phyloP scores from a whole-genome alignment of 305 asterid genomes.

The Fraxinus albicans region DNA sequence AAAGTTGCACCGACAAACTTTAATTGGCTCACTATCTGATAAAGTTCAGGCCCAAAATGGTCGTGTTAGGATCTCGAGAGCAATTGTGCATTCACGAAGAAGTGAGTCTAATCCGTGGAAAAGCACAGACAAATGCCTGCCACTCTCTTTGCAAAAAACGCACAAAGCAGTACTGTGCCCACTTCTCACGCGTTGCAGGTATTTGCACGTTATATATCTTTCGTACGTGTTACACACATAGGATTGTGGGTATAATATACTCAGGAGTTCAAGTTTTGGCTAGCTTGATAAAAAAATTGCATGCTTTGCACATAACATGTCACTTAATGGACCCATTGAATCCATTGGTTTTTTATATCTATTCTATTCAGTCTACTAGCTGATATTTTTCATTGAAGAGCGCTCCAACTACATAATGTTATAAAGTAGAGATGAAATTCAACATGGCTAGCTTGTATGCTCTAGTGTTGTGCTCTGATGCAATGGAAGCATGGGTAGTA shows the following conservation, averaged over 20 bases:
- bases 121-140: constrained; percentile 92
- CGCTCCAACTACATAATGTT: neutral
- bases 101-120: constrained; percentile 82
- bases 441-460: neutral
- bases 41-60: constrained; percentile 91
- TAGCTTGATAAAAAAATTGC: neutral
- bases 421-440: neutral
- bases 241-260: neutral
- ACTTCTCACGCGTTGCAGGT: constrained; percentile 87
- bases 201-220: constrained; percentile 14
- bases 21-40: constrained; percentile 22
- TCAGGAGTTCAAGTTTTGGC: neutral
- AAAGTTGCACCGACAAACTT: constrained; percentile 5
- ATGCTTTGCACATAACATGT: neutral
- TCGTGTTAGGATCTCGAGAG: constrained; percentile 94
- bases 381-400: neutral
- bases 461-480: neutral
- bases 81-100: constrained; percentile 93
- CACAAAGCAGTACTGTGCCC: constrained; percentile 66
- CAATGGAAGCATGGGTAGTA: neutral
- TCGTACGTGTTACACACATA: neutral
- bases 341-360: neutral
- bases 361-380: neutral
- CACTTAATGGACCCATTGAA: neutral
- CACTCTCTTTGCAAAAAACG: constrained; percentile 73